Base-by-base conservation (phyloP, 2,329 filamentous ascomycete species). In the Parastagonospora avenae region DNA sequence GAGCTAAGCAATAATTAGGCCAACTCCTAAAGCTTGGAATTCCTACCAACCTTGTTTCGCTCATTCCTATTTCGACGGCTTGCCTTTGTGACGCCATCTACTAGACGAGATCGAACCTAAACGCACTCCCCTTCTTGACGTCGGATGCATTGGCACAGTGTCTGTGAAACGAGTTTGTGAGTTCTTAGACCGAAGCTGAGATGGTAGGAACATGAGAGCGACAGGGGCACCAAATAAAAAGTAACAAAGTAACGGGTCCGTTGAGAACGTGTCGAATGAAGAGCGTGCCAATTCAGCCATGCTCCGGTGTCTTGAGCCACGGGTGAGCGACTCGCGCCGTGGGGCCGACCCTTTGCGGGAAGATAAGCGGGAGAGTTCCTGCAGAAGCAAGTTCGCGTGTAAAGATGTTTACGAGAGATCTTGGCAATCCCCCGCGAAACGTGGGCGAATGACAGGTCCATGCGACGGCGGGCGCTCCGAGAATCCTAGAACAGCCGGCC, bases 81-180 rank as follows among this genome's bases (percentile, higher is more conserved):
- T 55, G 16, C 31, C 38, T 48, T 45, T 60, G 48, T 55, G 57
- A 36, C 57, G 57, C 52, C 63, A 67, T 62, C 41, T 62, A 30
- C 48, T 60, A 16, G 49, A 51, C 11, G 48, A 33, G 49, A 42
- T 51, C 30, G 39, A 50, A 58, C 37, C 48, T 45, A 40, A 55
- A 46, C 55, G 47, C 51, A 53, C 51, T 32, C 44, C 45, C 46
- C 16, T 50, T 54, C 42, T 55, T 47, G 46, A 41, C 44, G 53
- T 35, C 46, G 55, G 51, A 64, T 66, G 55, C 66, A 70, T 70
- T 63, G 62, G 61, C 55, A 59, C 58, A 46, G 33, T 14, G 44
- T 42, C 15, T 47, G 46, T 19, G 46, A 29, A 37, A 47, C 41
- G 39, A 41, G 48, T 39, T 38, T 50, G 39, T 41, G 28, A 41